phyloP scores from a whole-genome alignment of 2,329 filamentous ascomycete species.

The Ceratocystis diversiconidia region DNA sequence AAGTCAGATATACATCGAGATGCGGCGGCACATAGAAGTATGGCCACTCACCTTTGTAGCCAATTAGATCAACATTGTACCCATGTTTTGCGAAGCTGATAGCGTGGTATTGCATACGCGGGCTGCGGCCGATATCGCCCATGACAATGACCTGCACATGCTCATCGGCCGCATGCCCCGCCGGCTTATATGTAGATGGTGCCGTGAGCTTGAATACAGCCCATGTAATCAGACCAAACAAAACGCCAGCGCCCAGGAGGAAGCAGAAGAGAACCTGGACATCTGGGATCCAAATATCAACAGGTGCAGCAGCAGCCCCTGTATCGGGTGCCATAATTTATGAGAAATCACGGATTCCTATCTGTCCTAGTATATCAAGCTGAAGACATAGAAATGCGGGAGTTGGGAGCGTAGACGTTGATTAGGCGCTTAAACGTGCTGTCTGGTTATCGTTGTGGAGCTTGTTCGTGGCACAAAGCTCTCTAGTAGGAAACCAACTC shows the following conservation, averaged over 20 bases:
- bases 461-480: neutral
- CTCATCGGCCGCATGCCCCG: slow-evolving; percentile 27
- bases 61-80: slow-evolving; percentile 68
- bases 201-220: slow-evolving; percentile 21
- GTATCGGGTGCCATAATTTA: neutral
- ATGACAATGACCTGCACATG: slow-evolving; percentile 73
- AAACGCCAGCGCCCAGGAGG: slow-evolving; percentile 3
- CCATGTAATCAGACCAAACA: slow-evolving; percentile 9
- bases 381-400: too few species aligned
- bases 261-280: slow-evolving; percentile 17
- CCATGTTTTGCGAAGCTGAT: slow-evolving; percentile 77
- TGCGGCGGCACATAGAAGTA: neutral
- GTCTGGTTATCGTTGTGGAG: neutral
- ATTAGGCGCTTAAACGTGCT: neutral
- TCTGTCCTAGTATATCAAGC: too few species aligned
- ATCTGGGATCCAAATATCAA: slow-evolving; percentile 15
- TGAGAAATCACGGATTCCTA: neutral
- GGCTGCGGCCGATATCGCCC: slow-evolving; percentile 88
- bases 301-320: neutral
- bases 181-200: slow-evolving; percentile 27
- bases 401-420: too few species aligned
- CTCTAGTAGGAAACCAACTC: neutral
- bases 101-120: slow-evolving; percentile 97
- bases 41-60: slow-evolving; percentile 55
- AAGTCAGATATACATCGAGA: neutral